Evolutionary conservation across 202 grass and related monocot genomes (phyloP).

Genomic region (Dendrocalamus latiflorus): DNA sequence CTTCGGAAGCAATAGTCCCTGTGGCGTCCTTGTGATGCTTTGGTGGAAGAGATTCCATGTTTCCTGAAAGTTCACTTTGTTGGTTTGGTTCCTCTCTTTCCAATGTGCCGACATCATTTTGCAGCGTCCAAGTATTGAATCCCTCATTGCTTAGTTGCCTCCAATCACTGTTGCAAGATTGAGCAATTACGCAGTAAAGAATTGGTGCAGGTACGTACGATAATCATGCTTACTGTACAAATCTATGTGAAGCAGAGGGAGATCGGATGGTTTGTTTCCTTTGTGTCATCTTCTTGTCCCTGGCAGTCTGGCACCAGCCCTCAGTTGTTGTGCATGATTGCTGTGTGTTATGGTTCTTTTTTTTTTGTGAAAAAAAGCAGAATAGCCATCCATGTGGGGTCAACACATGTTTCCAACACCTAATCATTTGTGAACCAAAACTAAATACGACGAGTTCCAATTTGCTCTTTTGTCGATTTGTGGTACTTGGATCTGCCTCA

Average conservation of each 20-base stretch:
- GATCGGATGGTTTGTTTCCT: constrained; percentile 5
- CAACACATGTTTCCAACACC: constrained; percentile 4
- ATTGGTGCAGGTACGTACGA: not conserved
- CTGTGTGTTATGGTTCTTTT: not conserved
- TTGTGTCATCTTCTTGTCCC: not conserved
- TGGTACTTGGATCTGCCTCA: not conserved
- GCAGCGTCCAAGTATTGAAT: not conserved
- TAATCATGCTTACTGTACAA: not conserved
- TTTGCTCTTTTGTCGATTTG: not conserved
- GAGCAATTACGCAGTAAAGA: constrained; percentile 5
- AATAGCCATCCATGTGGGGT: not conserved
- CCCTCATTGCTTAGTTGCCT: not conserved
- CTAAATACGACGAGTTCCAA: not conserved
- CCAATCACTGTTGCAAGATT: constrained; percentile 14
- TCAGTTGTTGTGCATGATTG: constrained; percentile 24
- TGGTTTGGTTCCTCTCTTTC: not conserved
- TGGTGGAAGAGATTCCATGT: constrained; percentile 37
- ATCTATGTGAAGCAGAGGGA: not conserved
- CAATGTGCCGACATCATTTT: not conserved
- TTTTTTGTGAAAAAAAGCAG: not conserved
- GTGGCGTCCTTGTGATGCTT: constrained; percentile 13
- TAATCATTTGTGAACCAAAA: constrained; percentile 31
- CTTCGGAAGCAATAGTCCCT: not conserved
- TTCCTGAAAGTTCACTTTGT: constrained; percentile 36
- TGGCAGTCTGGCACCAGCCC: constrained; percentile 6